Percentiles rank a stretch among this genome's conserved stretches.
Conservation (phyloP, 306 rosid species). For the Lathyrus oleraceus region DNA sequence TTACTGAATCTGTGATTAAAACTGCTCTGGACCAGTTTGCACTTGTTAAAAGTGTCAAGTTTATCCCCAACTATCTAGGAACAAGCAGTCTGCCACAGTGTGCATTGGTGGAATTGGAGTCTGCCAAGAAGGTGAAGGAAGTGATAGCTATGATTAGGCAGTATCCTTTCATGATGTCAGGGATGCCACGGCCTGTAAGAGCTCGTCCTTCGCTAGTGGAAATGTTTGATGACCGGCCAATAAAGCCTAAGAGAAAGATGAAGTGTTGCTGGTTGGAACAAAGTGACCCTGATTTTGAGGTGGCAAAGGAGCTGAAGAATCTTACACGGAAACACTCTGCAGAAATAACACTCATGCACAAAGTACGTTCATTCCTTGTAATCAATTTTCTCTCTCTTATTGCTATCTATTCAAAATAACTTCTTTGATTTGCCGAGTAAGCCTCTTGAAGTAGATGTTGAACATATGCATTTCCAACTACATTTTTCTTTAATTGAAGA, state of each 20-base stretch:
- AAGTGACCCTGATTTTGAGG: constrained; percentile 66
- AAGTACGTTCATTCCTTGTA: constrained; percentile 44
- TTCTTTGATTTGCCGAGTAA: constrained; percentile 3
- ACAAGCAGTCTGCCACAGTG: constrained; percentile 50
- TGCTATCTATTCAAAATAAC: not conserved
- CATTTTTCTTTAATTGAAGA: not conserved
- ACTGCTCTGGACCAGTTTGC: constrained; percentile 78
- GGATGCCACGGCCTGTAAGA: constrained; percentile 88
- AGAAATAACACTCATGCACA: constrained; percentile 50
- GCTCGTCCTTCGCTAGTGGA: constrained; percentile 53
- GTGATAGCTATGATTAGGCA: constrained; percentile 40
- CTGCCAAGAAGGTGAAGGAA: constrained; percentile 50
- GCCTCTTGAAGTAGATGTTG: constrained; percentile 9
- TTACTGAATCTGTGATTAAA: constrained; percentile 68
- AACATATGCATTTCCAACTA: constrained; percentile 6
- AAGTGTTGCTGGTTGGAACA: constrained; percentile 56
- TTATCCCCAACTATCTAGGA: constrained; percentile 66
- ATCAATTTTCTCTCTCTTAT: constrained; percentile 4
- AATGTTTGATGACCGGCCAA: constrained; percentile 78
- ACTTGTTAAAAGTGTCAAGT: constrained; percentile 53
- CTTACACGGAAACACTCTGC: constrained; percentile 50
- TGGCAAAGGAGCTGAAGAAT: constrained; percentile 54
- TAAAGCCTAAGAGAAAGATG: constrained; percentile 55
- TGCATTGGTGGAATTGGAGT: constrained; percentile 76
- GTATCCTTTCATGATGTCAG: constrained; percentile 78